A percentile compares a stretch with the other conserved stretches of the same genome.
phyloP scores from a whole-genome alignment of 192 early-diverging fungal genomes.

The Phycomyces blakesleeanus region DNA sequence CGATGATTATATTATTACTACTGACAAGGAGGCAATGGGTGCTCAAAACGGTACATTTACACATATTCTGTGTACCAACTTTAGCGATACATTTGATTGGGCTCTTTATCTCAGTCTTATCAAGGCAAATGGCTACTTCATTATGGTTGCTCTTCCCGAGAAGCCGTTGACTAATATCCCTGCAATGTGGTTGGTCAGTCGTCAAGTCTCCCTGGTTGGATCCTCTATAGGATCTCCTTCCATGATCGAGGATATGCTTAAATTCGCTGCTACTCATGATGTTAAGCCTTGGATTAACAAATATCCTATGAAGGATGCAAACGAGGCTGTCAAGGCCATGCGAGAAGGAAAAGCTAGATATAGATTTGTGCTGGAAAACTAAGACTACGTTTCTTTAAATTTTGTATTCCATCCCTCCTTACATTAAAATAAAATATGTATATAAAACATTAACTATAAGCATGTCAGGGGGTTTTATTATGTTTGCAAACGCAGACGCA shows the following conservation, averaged over 20 bases:
- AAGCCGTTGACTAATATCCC: conserved; percentile 11
- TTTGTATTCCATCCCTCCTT: too few relatives aligned
- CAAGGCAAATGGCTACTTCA: conserved; percentile 48
- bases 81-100: conserved; percentile 23
- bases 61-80: conserved; percentile 28
- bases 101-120: conserved; percentile 8
- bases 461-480: too few relatives aligned
- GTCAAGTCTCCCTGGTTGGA: conserved; percentile 43
- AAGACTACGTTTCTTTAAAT: conserved; percentile 1
- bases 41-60: conserved; percentile 19
- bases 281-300: conserved; percentile 52
- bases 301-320: conserved; percentile 55
- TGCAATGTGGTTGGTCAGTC: conserved; percentile 1
- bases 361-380: conserved; percentile 67
- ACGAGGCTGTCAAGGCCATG: conserved; percentile 59
- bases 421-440: too few relatives aligned
- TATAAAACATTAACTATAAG: too few relatives aligned
- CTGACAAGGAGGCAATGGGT: conserved; percentile 11
- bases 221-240: conserved; percentile 55
- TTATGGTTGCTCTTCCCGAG: conserved; percentile 63
- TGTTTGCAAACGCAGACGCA: too few relatives aligned
- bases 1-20: conserved; percentile 24
- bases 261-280: conserved; percentile 52
- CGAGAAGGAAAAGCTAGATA: conserved; percentile 63
- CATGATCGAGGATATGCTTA: conserved; percentile 55